Evolutionary conservation across 2,329 filamentous ascomycete genomes (phyloP).

Genomic region (Rutstroemia sp.): DNA sequence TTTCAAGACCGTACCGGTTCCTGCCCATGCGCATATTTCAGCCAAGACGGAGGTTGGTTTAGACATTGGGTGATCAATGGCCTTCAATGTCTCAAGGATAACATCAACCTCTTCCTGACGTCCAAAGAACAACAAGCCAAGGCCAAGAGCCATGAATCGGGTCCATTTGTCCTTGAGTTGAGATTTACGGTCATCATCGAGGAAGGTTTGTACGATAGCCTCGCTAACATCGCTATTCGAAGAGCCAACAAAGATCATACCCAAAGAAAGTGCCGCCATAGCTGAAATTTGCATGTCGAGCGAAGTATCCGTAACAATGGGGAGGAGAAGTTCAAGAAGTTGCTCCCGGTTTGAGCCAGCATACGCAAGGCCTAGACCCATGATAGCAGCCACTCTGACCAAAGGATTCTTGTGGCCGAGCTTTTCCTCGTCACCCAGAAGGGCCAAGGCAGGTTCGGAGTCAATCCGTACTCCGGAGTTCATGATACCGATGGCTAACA

Average conservation of each 20-base stretch:
- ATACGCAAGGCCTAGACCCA: constrained; percentile 92
- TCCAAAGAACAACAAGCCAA: constrained; percentile 91
- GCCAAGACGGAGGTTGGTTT: constrained; percentile 92
- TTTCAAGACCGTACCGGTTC: constrained; percentile 93
- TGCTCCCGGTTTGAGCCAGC: constrained; percentile 91
- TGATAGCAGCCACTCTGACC: constrained; percentile 78
- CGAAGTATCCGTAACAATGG: constrained; percentile 76
- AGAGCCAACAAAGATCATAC: constrained; percentile 87
- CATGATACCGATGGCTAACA: constrained; percentile 91
- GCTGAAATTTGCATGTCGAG: constrained; percentile 93
- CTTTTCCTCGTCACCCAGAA: constrained; percentile 74
- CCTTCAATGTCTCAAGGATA: constrained; percentile 92
- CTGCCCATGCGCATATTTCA: constrained; percentile 96
- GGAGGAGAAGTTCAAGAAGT: constrained; percentile 75
- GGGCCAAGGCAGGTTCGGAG: constrained; percentile 80
- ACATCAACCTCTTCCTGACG: constrained; percentile 98
- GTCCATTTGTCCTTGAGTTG: constrained; percentile 98
- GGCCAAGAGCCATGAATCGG: constrained; percentile 86
- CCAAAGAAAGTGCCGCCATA: constrained; percentile 87
- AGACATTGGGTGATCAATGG: constrained; percentile 92
- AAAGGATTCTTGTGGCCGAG: constrained; percentile 70
- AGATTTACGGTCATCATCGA: constrained; percentile 85
- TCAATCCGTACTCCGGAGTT: constrained; percentile 88
- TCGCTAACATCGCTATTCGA: constrained; percentile 87
- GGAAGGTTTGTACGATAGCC: constrained; percentile 82